phyloP scores from a whole-genome alignment of 2,329 filamentous ascomycete genomes.

The Microthyrium microscopicum region DNA sequence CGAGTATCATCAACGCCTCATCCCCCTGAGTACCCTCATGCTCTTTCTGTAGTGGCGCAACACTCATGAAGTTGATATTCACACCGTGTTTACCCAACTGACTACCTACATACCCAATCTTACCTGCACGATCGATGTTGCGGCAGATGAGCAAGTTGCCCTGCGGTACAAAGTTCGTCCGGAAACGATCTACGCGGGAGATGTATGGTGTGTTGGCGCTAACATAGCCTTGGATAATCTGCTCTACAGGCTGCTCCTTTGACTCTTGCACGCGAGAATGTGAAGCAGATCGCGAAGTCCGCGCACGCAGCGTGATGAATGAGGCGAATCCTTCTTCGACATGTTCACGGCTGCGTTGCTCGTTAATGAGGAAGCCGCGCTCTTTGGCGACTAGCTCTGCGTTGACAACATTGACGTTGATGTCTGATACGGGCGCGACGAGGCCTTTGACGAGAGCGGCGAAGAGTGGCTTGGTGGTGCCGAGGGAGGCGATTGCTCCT shows the following conservation, averaged over 20 bases:
- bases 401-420: constrained; percentile 71
- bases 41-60: constrained; percentile 37
- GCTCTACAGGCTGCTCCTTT: constrained; percentile 22
- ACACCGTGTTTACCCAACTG: constrained; percentile 52
- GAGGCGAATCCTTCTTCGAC: constrained; percentile 49
- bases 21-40: constrained; percentile 13
- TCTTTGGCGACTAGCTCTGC: constrained; percentile 59
- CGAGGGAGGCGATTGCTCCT: constrained; percentile 52
- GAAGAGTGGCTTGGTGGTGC: constrained; percentile 63
- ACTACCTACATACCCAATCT: constrained; percentile 64
- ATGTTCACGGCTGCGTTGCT: constrained; percentile 47
- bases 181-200: constrained; percentile 56
- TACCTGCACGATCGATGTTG: constrained; percentile 68
- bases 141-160: constrained; percentile 62
- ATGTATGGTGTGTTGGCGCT: constrained; percentile 50
- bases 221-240: constrained; percentile 49
- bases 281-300: constrained; percentile 22
- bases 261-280: constrained; percentile 12
- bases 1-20: constrained; percentile 70
- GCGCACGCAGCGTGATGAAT: constrained; percentile 51
- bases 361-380: constrained; percentile 61
- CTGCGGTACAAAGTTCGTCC: constrained; percentile 54
- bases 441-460: constrained; percentile 66
- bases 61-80: constrained; percentile 70
- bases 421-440: constrained; percentile 44